These are phyloP conservation scores for Lachnellula suecica DNA, from an alignment of 2,329 filamentous ascomycete species.

Conservation along the genomic window DNA sequence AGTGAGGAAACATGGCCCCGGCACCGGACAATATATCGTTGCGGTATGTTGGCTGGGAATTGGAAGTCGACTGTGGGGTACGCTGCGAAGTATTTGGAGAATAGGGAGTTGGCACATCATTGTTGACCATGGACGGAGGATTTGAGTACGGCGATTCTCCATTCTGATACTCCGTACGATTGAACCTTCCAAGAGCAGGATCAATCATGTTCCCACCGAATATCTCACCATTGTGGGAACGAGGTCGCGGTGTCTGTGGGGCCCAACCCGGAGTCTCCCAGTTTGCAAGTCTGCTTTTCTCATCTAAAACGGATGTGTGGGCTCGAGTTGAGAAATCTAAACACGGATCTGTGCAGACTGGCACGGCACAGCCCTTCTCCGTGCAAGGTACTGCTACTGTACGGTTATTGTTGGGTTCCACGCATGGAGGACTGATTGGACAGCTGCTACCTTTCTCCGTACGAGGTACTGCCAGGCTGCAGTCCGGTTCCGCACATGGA, in stretches of 20 bases:
- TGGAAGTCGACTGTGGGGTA: constrained; percentile 7
- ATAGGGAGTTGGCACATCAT: constrained; percentile 14
- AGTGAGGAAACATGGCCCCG: constrained; percentile 17
- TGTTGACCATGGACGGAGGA: constrained; percentile 20
- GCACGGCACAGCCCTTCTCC: constrained; percentile 18
- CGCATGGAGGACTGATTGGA: constrained; percentile 10
- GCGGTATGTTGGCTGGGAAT: constrained; percentile 5
- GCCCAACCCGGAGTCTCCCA: constrained; percentile 15
- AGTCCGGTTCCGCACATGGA: constrained; percentile 24
- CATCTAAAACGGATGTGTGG: constrained; percentile 5
- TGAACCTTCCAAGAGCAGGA: constrained; percentile 2
- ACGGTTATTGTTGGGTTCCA: constrained; percentile 14
- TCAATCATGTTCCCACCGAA: background rate
- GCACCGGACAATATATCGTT: constrained; percentile 15
- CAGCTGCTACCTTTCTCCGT: constrained; percentile 9
- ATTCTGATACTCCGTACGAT: constrained; percentile 1
- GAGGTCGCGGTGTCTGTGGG: constrained; percentile 4
- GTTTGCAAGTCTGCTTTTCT: constrained; percentile 1
- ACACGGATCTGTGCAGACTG: constrained; percentile 23
- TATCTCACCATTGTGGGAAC: background rate
- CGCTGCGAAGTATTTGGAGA: constrained; percentile 13
- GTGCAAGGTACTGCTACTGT: constrained; percentile 17
- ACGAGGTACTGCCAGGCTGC: constrained; percentile 15
- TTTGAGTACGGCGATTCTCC: constrained; percentile 13
- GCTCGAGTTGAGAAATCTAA: constrained; percentile 10